phyloP scores from a whole-genome alignment of 176 grass and related monocot genomes.

The Oryza brachyantha region DNA sequence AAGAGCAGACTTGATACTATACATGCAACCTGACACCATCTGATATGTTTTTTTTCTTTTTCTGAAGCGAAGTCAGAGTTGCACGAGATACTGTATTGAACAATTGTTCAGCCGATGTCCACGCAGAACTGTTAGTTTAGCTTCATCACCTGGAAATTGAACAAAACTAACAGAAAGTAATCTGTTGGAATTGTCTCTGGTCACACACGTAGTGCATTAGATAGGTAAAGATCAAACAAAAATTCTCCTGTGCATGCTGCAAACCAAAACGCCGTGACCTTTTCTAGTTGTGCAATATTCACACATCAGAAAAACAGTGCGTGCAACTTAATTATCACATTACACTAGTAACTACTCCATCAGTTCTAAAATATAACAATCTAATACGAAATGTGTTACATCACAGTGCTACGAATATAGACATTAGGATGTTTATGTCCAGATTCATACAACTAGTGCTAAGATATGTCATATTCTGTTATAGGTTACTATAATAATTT shows the following conservation, averaged over 20 bases:
- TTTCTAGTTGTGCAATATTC: not conserved
- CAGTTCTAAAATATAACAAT: too few species aligned
- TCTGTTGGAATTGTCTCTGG: slow-evolving; percentile 10
- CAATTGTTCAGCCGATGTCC: not conserved
- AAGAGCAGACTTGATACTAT: not conserved
- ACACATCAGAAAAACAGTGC: not conserved
- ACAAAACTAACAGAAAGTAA: not conserved
- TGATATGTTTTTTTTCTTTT: not conserved
- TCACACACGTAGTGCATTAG: not conserved
- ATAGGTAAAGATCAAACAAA: not conserved
- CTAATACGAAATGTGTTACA: too few species aligned
- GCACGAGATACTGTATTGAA: not conserved
- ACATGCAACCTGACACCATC: not conserved
- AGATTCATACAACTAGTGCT: too few species aligned
- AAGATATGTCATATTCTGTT: too few species aligned
- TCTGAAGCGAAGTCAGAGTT: not conserved
- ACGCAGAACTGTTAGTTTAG: not conserved
- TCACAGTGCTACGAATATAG: too few species aligned
- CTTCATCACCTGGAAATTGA: not conserved
- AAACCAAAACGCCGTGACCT: too few species aligned
- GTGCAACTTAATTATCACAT: not conserved
- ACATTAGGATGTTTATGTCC: too few species aligned
- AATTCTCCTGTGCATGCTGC: not conserved
- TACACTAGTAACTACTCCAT: not conserved
- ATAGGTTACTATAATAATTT: too few species aligned